phyloP scores from a whole-genome alignment of 495 filamentous ascomycete species.

The Neurospora cerealis region DNA sequence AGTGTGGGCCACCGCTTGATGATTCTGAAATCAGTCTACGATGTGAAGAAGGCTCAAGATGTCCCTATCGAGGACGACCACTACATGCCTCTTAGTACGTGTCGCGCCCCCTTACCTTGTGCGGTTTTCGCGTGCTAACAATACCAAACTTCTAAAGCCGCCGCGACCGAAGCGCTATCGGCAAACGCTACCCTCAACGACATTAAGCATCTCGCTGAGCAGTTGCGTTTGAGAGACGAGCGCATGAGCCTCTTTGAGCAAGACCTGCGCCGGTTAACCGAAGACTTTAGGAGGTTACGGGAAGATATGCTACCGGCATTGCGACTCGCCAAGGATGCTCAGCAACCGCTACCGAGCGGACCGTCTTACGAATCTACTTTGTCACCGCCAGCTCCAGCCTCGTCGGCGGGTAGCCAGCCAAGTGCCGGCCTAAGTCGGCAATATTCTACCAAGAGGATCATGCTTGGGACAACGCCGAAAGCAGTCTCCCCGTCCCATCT shows the following conservation, averaged over 20 bases:
- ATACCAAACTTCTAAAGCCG: conserved; percentile 44
- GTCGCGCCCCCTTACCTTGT: not conserved
- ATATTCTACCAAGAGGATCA: conserved; percentile 86
- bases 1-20: conserved; percentile 92
- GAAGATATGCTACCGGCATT: conserved; percentile 87
- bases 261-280: conserved; percentile 68
- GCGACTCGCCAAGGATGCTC: conserved; percentile 79
- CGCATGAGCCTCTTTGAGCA: conserved; percentile 69
- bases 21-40: conserved; percentile 89
- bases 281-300: conserved; percentile 74
- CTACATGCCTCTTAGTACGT: conserved; percentile 87
- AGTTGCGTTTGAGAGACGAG: conserved; percentile 78
- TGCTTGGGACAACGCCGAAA: conserved; percentile 73
- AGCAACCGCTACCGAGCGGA: conserved; percentile 66
- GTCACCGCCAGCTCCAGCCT: conserved; percentile 42
- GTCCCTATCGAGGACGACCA: conserved; percentile 85
- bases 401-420: conserved; percentile 35
- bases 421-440: conserved; percentile 57
- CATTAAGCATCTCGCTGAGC: conserved; percentile 76
- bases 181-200: conserved; percentile 84
- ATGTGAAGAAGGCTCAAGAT: conserved; percentile 85
- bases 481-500: conserved; percentile 66
- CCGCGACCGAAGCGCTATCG: conserved; percentile 76
- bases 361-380: conserved; percentile 36
- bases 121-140: conserved; percentile 13